Conservation (phyloP, 164 flowering plant species). For the Annona squamosa region DNA sequence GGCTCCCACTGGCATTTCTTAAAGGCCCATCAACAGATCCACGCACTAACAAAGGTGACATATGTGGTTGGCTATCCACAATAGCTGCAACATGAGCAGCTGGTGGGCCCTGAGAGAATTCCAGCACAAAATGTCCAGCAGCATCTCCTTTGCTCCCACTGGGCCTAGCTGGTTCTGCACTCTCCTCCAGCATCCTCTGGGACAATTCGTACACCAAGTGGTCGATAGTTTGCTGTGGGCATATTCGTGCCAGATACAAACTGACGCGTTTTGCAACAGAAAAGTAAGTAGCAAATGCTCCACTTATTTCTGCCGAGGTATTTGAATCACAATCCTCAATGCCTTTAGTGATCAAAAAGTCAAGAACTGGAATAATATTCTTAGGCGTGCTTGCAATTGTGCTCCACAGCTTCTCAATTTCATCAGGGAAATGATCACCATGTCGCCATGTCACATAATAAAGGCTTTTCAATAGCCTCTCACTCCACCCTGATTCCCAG, state of each 20-base stretch:
- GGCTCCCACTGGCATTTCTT: conserved; percentile 82
- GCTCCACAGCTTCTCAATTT: conserved; percentile 99
- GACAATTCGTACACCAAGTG: conserved; percentile 90
- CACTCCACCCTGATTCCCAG: conserved; percentile 97
- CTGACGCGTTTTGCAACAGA: conserved; percentile 98
- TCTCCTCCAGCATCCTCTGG: conserved; percentile 83
- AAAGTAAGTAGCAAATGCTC: conserved; percentile 97
- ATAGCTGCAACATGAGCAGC: conserved; percentile 62
- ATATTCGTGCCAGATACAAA: conserved; percentile 88
- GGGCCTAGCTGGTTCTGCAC: conserved; percentile 63
- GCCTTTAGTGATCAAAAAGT: conserved; percentile 90
- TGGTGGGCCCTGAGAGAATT: conserved; percentile 90
- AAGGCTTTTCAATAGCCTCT: conserved; percentile 83
- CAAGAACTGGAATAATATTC: conserved; percentile 93
- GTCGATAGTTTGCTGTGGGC: conserved; percentile 97
- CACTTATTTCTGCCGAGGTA: conserved; percentile 95
- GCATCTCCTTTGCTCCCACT: conserved; percentile 45
- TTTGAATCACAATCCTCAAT: conserved; percentile 99
- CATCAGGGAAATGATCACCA: conserved; percentile 98
- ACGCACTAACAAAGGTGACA: conserved; percentile 96
- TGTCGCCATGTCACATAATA: conserved; percentile 98
- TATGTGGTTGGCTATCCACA: conserved; percentile 83
- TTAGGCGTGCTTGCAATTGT: conserved; percentile 91
- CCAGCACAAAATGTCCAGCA: conserved; percentile 56
- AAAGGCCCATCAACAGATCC: conserved; percentile 94